phyloP scores from a whole-genome alignment of 352 stramenopile species.

The Globisporangium barbulae region DNA sequence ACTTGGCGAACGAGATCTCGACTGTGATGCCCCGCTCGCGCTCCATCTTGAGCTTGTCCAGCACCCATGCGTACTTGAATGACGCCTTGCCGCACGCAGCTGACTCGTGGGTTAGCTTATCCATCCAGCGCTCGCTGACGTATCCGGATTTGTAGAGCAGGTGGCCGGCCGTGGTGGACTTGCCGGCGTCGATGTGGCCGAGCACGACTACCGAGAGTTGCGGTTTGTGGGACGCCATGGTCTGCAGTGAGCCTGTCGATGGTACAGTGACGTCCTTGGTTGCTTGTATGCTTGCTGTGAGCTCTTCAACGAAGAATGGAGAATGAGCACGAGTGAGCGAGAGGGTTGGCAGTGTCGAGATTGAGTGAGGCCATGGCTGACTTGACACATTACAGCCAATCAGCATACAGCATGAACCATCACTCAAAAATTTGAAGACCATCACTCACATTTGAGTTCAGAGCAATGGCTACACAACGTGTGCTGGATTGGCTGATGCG shows the following conservation, averaged over 20 bases:
- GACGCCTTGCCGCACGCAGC: constrained; percentile 96
- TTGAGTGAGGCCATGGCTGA: background rate
- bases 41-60: constrained; percentile 98
- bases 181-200: constrained; percentile 97
- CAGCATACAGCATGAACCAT: background rate
- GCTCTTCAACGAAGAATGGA: constrained; percentile 19
- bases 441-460: background rate
- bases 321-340: background rate
- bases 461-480: background rate
- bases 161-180: constrained; percentile 98
- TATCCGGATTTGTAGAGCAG: constrained; percentile 99
- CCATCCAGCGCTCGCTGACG: constrained; percentile 98
- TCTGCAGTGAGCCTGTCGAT: background rate
- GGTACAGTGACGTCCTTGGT: background rate
- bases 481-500: background rate
- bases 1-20: constrained; percentile 97
- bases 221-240: constrained; percentile 52
- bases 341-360: background rate
- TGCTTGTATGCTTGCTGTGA: background rate
- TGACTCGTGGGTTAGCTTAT: constrained; percentile 98
- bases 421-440: background rate
- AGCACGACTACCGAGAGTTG: constrained; percentile 94
- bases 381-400: background rate
- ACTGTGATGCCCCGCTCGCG: constrained; percentile 98
- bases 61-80: constrained; percentile 99